Base-by-base conservation (phyloP, 495 filamentous ascomycete species). In the Penicillium ochrochloron region DNA sequence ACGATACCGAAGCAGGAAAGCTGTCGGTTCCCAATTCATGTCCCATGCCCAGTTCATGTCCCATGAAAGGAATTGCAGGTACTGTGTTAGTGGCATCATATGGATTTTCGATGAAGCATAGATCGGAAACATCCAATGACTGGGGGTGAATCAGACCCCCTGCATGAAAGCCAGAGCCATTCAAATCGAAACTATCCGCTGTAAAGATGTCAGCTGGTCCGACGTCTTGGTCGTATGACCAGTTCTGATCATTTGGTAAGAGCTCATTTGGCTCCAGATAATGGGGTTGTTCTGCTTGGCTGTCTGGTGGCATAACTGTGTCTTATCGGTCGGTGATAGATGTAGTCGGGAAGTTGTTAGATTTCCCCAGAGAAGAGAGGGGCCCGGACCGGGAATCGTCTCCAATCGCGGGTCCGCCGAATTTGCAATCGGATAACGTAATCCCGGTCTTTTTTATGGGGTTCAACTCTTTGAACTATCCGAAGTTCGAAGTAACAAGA, bases 1-100 rank as follows among this genome's bases (percentile, higher is more conserved):
- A 56, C 1, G 53, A 35, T 10, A 56, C 25, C 17, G 53, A 56
- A 15, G 53, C 53, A 21, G 53, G 33, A 21, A 56, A 56, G 37
- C 53, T 56, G 21, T 37, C n/a, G 0, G 11, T 23, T 56, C 33
- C 53, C 17, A 19, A 31, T 1, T 21, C 31, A 19, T 56, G 31
- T 4, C 17, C 53, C 31, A 31, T 35, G 4, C 33, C 53, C 17
- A 19, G n/a, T 1, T 21, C 31, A 19, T 56, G 31, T 4, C 17
- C 53, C 31, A 31, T 35, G 4, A 31, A 31, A 19, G 19, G 33
- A 10, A 56, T 37, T 2, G 10, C n/a, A 0, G 33, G n/a, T 1
- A n/a, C 14, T 11, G 9, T 34, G 19, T 56, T n/a, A 19, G 19
- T 12, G 19, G 53, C 33, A 25, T 56, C 53, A 25, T 34, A 56